Evolutionary conservation across 371 early-diverging fungal genomes (phyloP).

Genomic region (Catenaria anguillulae): DNA sequence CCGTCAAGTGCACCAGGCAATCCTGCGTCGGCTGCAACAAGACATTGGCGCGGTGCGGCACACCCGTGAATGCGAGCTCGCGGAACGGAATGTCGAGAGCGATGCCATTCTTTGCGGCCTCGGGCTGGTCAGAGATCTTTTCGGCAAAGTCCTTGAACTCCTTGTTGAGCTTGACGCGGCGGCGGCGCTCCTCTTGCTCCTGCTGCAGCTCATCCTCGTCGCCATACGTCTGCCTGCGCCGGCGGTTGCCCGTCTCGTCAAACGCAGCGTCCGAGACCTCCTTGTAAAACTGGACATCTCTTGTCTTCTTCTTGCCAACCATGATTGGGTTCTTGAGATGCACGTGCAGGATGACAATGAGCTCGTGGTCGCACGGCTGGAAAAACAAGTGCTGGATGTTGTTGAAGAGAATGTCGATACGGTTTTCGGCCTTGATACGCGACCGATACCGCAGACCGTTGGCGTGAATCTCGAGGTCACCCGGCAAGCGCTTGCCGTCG

Average conservation of each 20-base stretch:
- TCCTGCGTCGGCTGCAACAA: slow-evolving; percentile 93
- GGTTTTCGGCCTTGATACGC: slow-evolving; percentile 59
- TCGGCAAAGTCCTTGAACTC: slow-evolving; percentile 92
- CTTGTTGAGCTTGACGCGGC: slow-evolving; percentile 73
- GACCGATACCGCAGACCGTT: slow-evolving; percentile 88
- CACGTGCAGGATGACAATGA: slow-evolving; percentile 87
- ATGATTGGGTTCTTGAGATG: slow-evolving; percentile 94
- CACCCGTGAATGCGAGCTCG: slow-evolving; percentile 93
- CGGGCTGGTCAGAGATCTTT: slow-evolving; percentile 67
- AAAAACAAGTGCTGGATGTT: slow-evolving; percentile 97
- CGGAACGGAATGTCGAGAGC: slow-evolving; percentile 91
- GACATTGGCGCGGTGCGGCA: slow-evolving; percentile 88
- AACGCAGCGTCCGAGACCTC: slow-evolving; percentile 88
- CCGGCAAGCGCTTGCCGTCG: slow-evolving; percentile 76
- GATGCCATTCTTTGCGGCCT: slow-evolving; percentile 40
- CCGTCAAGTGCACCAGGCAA: slow-evolving; percentile 92
- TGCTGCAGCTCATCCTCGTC: slow-evolving; percentile 94
- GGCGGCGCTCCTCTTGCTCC: slow-evolving; percentile 84
- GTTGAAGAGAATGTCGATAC: slow-evolving; percentile 85
- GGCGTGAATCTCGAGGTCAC: slow-evolving; percentile 85
- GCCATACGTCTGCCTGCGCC: slow-evolving; percentile 78
- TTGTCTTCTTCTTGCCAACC: slow-evolving; percentile 95
- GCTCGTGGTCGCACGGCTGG: slow-evolving; percentile 95
- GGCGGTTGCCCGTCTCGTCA: slow-evolving; percentile 95
- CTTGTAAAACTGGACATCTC: slow-evolving; percentile 98